Base-by-base conservation (phyloP, 2,329 filamentous ascomycete species). In the Neodidymelliopsis sp. region DNA sequence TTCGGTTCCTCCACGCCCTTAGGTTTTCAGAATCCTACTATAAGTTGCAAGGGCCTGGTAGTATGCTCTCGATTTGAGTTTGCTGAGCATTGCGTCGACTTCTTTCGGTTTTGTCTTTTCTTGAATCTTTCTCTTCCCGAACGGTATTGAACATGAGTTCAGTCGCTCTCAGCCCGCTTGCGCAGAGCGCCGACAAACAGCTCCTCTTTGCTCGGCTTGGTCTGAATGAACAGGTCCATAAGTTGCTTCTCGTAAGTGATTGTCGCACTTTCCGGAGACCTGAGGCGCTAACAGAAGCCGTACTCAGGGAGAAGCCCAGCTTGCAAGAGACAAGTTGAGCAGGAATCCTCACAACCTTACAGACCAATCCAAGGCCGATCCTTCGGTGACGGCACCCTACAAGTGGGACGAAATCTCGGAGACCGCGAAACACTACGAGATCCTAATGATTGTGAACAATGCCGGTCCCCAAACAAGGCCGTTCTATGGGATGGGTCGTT, bases 371-470 rank as follows among this genome's bases (percentile, higher is more conserved):
- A 62, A 60, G 31, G 45, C 36, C 6, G 49, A 71, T 59, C 58
- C 70, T 38, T 61, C 61, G 22, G 59, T 71, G 6, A 56, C 53
- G 42, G 57, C 59, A 13, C 77, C 77, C 4, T 79, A 77, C 57
- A 75, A 72, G 45, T 78, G 75, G 63, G 72, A 74, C 44, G 74
- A 79, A 42, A 74, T 80, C 22, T 77, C 73, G 24, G 78, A 79
- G 57, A 78, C 77, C 4, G 75, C 75, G 9, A 77, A 73, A 39
- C 76, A 80, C 49, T 63, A 63, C 20, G 75, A 79, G 51, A 74
- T 77, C 25, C 42, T 77, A 41, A 66, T 62, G 22, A 73, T 79
- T 34, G 78, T 74, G 52, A 62, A 63, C 6, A 55, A 59, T 11
- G 74, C 77, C n/a, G 67, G 70, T 6, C 59, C 60, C 1, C 63